Evolutionary conservation across 2,329 filamentous ascomycete genomes (phyloP), one percentile per base, ranked within the genome.

Genomic region (Calonectria multiphialidica): DNA sequence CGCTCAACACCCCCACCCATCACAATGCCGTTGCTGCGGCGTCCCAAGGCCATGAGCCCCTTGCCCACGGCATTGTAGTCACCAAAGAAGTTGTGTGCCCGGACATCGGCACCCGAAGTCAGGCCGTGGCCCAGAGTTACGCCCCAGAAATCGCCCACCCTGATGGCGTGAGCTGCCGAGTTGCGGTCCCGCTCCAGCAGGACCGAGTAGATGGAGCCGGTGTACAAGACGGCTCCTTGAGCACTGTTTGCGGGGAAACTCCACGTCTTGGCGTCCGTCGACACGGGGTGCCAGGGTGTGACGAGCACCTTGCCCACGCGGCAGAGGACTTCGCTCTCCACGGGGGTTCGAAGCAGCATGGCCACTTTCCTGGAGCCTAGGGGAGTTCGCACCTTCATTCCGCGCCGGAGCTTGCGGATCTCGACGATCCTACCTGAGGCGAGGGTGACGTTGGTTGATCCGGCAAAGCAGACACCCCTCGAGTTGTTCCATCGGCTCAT

Each of bases 281-380:
- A 85, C 3, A 93, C 80, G 1, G 91, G 91, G 77, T 93, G 91
- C 89, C 89, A 92, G 0, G 88, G 87, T 28, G 91, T 92, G 33
- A 92, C 86, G 8, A 88, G 78, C 9, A 92, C 81, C 1, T 71
- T 77, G 2, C 85, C 85, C 0, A 91, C 79, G 0, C 83, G 83
- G 71, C 87, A 89, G 77, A 92, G 83, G 1, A 77, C 70, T 42
- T 81, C 81, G 47, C 80, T 70, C 2, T 72, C 67, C 0, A 90
- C 85, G 0, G 80, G 78, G 6, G 89, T 91, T 76, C 85, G 86
- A 33, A 93, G 80, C 8, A 93, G 84, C 8, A 86, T 85, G 0
- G 78, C 84, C 7, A 93, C 88, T 25, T 82, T 81, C 5, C 89
- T 84, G 0, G 84, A 75, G 0, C 91, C 90, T 0, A 76, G 62